Percentiles rank a stretch among this genome's conserved stretches.
These are phyloP conservation scores for Sphagnum fallax DNA, from an alignment of 228 moss, liverwort and hornwort species.

Conservation along the genomic window DNA sequence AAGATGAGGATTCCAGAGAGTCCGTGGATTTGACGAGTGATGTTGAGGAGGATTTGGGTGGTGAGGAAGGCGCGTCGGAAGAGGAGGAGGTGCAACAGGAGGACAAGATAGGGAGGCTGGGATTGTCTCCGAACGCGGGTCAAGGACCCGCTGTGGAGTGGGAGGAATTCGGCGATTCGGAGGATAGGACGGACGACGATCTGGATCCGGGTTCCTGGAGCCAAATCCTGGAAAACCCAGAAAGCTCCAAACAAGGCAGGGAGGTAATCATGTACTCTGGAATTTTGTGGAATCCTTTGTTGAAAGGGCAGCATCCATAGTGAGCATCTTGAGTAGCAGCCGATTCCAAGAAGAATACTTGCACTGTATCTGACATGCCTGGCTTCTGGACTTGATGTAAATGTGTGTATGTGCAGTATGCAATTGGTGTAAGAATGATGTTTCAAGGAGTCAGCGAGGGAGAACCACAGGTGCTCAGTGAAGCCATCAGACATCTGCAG, in stretches of 20 bases:
- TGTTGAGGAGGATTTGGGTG: conserved; percentile 3
- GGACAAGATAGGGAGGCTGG: not conserved
- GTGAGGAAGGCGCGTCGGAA: conserved; percentile 8
- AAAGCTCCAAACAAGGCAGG: conserved; percentile 27
- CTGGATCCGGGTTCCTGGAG: conserved; percentile 62
- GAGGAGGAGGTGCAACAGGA: conserved; percentile 19
- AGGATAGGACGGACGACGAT: conserved; percentile 42
- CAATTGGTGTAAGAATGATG: conserved; percentile 44
- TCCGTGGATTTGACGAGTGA: too few species aligned
- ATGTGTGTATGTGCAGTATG: conserved; percentile 19
- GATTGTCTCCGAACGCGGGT: conserved; percentile 8
- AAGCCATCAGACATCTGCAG: conserved; percentile 39
- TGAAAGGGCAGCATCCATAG: not conserved
- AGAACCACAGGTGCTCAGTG: conserved; percentile 31
- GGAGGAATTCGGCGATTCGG: conserved; percentile 44
- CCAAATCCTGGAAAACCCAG: conserved; percentile 31
- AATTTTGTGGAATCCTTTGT: not conserved
- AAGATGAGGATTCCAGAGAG: conserved; percentile 22
- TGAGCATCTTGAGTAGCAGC: not conserved
- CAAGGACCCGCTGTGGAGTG: conserved; percentile 27
- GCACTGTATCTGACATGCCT: conserved; percentile 16
- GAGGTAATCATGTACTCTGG: conserved; percentile 15
- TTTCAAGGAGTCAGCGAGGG: conserved; percentile 35
- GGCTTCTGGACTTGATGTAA: not conserved
- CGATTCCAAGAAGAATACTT: not conserved